Percentiles rank a stretch among this genome's conserved stretches.
These are phyloP conservation scores for Atkinsonella texensis DNA, from an alignment of 2,329 filamentous ascomycete species.

Conservation along the genomic window DNA sequence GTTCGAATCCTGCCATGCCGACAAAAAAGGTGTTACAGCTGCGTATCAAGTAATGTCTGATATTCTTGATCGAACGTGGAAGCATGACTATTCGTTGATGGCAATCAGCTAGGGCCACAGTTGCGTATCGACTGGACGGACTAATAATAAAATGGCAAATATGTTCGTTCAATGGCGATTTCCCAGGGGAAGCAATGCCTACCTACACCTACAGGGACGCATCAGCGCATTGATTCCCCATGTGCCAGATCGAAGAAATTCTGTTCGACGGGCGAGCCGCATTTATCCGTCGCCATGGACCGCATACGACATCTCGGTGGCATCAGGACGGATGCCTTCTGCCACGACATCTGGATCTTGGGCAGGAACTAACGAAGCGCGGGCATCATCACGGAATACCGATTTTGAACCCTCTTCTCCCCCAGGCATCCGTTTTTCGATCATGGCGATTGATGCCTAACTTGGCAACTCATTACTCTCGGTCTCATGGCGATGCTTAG, in stretches of 20 bases:
- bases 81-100: too few relatives aligned
- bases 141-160: too few relatives aligned
- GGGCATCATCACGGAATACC: neutral
- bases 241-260: neutral
- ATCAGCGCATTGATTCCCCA: neutral
- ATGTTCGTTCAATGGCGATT: neutral
- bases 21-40: too few relatives aligned
- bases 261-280: neutral
- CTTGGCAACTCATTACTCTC: neutral
- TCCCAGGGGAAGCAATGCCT: too few relatives aligned
- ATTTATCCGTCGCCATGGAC: neutral
- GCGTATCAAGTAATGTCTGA: too few relatives aligned
- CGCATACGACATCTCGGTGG: neutral
- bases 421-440: too few relatives aligned
- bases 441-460: neutral
- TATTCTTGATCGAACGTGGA: too few relatives aligned
- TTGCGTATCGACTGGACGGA: too few relatives aligned
- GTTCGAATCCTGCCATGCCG: too few relatives aligned
- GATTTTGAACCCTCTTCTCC: neutral
- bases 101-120: too few relatives aligned
- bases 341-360: neutral
- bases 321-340: neutral
- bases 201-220: neutral
- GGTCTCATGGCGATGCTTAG: neutral
- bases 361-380: neutral